These are phyloP conservation scores for Medicago ruthenica DNA, from an alignment of 306 rosid genomes.

Conservation along the genomic window DNA sequence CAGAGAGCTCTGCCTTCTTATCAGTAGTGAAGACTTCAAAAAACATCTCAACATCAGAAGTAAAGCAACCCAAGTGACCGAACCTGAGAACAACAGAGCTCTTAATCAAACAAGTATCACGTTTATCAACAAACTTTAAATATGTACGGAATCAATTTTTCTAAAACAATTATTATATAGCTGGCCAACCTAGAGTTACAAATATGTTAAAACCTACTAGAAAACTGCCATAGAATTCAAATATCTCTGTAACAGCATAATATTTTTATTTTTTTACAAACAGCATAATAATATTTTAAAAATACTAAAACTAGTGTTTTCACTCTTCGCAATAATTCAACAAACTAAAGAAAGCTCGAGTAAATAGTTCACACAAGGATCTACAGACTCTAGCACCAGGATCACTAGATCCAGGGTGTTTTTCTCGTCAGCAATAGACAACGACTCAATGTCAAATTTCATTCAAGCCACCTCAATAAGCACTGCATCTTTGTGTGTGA, in stretches of 20 bases:
- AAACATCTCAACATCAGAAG: constrained; percentile 80
- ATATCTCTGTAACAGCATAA: not conserved
- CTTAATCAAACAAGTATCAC: constrained; percentile 29
- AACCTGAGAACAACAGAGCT: constrained; percentile 66
- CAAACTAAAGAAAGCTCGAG: constrained; percentile 24
- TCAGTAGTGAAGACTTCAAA: constrained; percentile 67
- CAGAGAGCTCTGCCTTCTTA: constrained; percentile 68
- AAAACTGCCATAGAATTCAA: constrained; percentile 30
- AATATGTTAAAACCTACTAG: constrained; percentile 17
- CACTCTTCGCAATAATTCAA: constrained; percentile 12
- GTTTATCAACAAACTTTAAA: constrained; percentile 28
- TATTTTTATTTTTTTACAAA: not conserved
- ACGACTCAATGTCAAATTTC: not conserved
- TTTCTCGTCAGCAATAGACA: constrained; percentile 1
- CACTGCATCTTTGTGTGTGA: constrained; percentile 19
- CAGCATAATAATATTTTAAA: not conserved
- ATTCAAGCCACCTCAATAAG: constrained; percentile 22
- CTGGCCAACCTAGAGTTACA: constrained; percentile 18
- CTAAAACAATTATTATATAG: not conserved
- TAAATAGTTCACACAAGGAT: constrained; percentile 6
- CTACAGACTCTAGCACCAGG: constrained; percentile 11
- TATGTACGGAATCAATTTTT: constrained; percentile 5
- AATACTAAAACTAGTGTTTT: constrained; percentile 15
- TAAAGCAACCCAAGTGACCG: constrained; percentile 91
- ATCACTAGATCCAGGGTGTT: constrained; percentile 1